Evolutionary conservation across 2,329 filamentous ascomycete species (phyloP), one percentile per base, ranked within the genome.

Genomic region (Aspergillus sp.): DNA sequence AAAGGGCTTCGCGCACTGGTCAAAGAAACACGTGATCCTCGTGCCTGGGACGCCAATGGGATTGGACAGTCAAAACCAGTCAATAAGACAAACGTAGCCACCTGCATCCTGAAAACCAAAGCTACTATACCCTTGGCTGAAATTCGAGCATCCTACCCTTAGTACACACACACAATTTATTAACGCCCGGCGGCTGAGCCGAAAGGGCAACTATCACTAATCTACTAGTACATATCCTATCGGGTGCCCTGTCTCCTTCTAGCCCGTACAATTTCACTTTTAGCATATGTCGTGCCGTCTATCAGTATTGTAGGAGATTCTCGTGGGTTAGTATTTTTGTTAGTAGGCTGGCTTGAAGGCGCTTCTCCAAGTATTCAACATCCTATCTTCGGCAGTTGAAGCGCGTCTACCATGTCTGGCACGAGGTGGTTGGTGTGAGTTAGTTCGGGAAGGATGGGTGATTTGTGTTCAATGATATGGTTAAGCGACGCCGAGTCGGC

Each of bases 311-410:
- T 37, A 37, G 33, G 33, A 37, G 33, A 37, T 37, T 37, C 33
- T 37, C 33, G 33, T 37, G 33, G 33, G 33, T 15, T 37, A 37
- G 33, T 44, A 68, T 56, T 58, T 66, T 62, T 51, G 61, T 68
- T 64, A 66, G 66, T 67, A 66, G 64, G 52, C 65, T 69, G 39
- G 63, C 68, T 71, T 71, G 62, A 71, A 72, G 68, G 62, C 61
- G 61, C 64, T 72, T 71, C 67, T 70, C 52, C 60, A 73, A 72
- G 67, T 71, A 62, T 72, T 72, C 62, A 70, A 68, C 61, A 67
- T 73, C 67, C 68, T 70, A 71, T 56, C 46, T 46, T 71, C 66
- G 58, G 66, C 65, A 70, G 66, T 66, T 71, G 66, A 73, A 72
- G 69, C 66, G 64, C 65, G 65, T 67, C 68, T 64, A 69, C 65